phyloP scores from a whole-genome alignment of 225 moss, liverwort and hornwort genomes.

The Sphagnum tenellum region DNA sequence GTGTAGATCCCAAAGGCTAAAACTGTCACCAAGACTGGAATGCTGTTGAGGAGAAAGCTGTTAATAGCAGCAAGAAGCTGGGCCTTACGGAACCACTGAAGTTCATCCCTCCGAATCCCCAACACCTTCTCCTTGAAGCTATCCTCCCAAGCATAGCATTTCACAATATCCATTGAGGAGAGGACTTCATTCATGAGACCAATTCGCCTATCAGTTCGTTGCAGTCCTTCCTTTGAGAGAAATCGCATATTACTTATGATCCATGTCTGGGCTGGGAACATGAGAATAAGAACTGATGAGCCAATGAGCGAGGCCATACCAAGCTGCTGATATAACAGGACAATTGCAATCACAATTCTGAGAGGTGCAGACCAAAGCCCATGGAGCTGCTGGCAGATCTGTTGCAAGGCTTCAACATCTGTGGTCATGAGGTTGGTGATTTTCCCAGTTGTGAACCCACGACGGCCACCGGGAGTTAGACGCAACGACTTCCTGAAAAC shows the following conservation, averaged over 20 bases:
- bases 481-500: constrained; percentile 68
- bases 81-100: constrained; percentile 38
- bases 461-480: constrained; percentile 61
- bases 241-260: constrained; percentile 24
- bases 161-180: constrained; percentile 44
- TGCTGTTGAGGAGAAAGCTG: constrained; percentile 35
- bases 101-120: constrained; percentile 22
- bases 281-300: constrained; percentile 22
- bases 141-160: constrained; percentile 45
- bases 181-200: constrained; percentile 48
- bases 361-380: constrained; percentile 68
- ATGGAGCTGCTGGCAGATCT: constrained; percentile 71
- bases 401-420: constrained; percentile 64
- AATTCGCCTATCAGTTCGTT: constrained; percentile 39
- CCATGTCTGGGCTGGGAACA: constrained; percentile 44
- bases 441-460: constrained; percentile 60
- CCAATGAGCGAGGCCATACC: constrained; percentile 26
- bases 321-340: constrained; percentile 30
- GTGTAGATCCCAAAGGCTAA: constrained; percentile 38
- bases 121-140: constrained; percentile 31
- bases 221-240: constrained; percentile 30
- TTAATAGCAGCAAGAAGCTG: constrained; percentile 30
- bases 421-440: constrained; percentile 82
- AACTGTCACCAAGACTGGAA: constrained; percentile 37
- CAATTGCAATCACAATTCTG: constrained; percentile 46